Evolutionary conservation across 441 rosid genomes (phyloP), one percentile per base, ranked within the genome.

Genomic region (Macaranga tanarius): DNA sequence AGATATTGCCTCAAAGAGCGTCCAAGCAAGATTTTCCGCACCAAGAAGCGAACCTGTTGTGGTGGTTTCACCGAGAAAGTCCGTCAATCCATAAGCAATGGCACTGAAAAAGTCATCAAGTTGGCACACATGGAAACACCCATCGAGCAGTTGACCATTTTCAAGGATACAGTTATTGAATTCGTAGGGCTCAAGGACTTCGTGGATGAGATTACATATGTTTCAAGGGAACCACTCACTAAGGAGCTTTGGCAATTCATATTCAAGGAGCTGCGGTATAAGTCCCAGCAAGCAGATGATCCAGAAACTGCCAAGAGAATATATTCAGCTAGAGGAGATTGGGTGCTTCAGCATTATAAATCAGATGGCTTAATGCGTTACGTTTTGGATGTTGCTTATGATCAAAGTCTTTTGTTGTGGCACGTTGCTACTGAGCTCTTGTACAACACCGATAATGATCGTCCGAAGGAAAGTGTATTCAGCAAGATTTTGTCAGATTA

Each of bases 381-480:
- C 56, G 74, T 88, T 45, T 55, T 45, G 20, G 69, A 83, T 2
- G 70, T 84, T 8, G 80, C 78, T 55, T 86, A 87, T 45, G 94
- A 89, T 42, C 84, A 91, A 78, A 83, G 87, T 80, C 80, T 91
- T 16, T 66, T 89, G 17, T 34, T 86, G 44, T 89, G 94, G 92
- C 96, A 88, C 68, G 70, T 89, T 6, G 89, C 92, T 7, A 86
- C 92, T 2, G 94, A 91, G 69, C 81, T 88, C 47, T 77, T 85
- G 79, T 89, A 81, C 83, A 72, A 81, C 44, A 67, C 40, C 0
- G 58, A 62, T 0, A 68, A 45, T 6, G n/a, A 60, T 0, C 12
- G 38, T 0, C 19, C 70, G 4, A 0, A 48, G 45, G 23, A 73
- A 38, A 83, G 80, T 1, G 80, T 79, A 70, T 76, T 69, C 71